phyloP scores from a whole-genome alignment of 2,329 filamentous ascomycete species.

The Zymoseptoria crescenta region DNA sequence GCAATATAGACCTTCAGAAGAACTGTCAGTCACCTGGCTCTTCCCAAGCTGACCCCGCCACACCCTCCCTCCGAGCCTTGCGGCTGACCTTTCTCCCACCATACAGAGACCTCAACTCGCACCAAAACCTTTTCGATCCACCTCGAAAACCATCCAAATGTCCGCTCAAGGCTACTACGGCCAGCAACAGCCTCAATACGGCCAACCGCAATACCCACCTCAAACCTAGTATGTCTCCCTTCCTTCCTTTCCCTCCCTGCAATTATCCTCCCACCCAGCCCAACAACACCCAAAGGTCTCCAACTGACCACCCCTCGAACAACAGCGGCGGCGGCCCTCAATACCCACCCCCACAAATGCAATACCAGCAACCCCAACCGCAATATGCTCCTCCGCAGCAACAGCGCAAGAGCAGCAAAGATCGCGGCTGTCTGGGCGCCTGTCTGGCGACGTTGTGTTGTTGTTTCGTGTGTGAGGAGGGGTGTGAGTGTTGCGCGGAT shows the following conservation, averaged over 20 bases:
- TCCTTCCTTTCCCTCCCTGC: too few species aligned
- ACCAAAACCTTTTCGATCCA: not conserved
- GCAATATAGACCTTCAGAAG: not conserved
- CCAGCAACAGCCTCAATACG: conserved; percentile 21
- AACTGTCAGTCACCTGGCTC: not conserved
- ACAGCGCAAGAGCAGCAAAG: conserved; percentile 39
- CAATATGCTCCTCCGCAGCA: conserved; percentile 21
- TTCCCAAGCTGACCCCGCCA: not conserved
- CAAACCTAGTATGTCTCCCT: conserved; percentile 28
- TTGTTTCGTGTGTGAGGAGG: conserved; percentile 57
- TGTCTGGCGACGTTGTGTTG: conserved; percentile 54
- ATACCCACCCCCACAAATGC: conserved; percentile 22
- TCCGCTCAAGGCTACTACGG: conserved; percentile 37
- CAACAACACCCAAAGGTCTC: not conserved
- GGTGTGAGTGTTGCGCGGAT: conserved; percentile 57
- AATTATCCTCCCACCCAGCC: not conserved
- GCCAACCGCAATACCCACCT: conserved; percentile 29
- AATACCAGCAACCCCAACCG: conserved; percentile 42
- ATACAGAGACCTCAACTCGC: not conserved
- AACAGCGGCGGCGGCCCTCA: conserved; percentile 12
- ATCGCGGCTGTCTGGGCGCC: conserved; percentile 44
- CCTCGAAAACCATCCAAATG: conserved; percentile 27
- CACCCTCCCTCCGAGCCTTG: not conserved
- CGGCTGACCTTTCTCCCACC: not conserved
- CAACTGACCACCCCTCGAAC: conserved; percentile 2